Evolutionary conservation across 805 yeast genomes (phyloP), one percentile per base, ranked within the genome.

Genomic region (Helenozyma baotianmanensis): DNA sequence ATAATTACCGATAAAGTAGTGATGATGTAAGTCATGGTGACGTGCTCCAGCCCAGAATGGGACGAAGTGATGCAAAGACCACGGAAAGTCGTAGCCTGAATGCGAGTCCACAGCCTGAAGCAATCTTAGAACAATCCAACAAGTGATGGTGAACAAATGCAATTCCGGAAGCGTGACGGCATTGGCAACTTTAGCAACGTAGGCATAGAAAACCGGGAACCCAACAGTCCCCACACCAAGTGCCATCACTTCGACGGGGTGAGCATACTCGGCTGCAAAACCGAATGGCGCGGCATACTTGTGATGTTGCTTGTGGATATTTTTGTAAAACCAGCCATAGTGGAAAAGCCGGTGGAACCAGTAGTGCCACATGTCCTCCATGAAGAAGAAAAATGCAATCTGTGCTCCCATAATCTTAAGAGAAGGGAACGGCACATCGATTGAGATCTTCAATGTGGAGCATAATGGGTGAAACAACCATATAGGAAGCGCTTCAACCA

Each of bases 1-100:
- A 44, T 75, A 75, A 47, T 70, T 70, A 13, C 81, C 81, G 39
- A 75, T 73, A 43, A 75, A 75, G 51, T 68, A 71, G 45, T 74
- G 81, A 43, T 75, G 81, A 43, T 75, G 81, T 38, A 68, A 65
- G 47, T 75, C 81, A 47, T 75, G 81, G 47, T 75, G 81, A 36
- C 71, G 78, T 23, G 80, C 80, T 21, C 80, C 81, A 8, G 81
- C 80, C 81, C 81, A 75, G 54, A 75, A 66, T 26, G 81, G 81
- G n/a, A 75, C 32, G 50, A 73, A 61, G 36, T 72, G 53, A 51
- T 74, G 72, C 48, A 75, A 62, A 1, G 79, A 74, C 76, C 76
- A 73, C 4, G 81, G 81, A 56, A 75, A 75, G 38, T 75, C 80
- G 48, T 75, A 75, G 24, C 81, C 81, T 2, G 78, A 72, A 45